Base-by-base conservation (phyloP, 768 basidiomycete genomes). In the Antrodiella citrinella region DNA sequence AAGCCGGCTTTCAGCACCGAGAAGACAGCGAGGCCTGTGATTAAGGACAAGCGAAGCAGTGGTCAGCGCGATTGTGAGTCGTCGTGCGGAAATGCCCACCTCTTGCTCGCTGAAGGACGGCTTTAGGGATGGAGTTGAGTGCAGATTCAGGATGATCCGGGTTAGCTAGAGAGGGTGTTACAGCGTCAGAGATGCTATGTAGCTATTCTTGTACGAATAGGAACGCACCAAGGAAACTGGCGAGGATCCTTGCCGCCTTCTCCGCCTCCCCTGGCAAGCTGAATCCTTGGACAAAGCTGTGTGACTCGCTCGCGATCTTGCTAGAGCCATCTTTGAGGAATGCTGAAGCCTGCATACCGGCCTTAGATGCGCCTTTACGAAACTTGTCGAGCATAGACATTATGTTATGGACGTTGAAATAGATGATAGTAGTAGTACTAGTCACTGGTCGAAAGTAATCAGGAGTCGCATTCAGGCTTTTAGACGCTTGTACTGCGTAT, bases 1-100 rank as follows among this genome's bases (percentile, higher is more conserved):
- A 97, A 95, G 2, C 94, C 92, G 3, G 91, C 90, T 68, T 91
- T 89, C 65, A 96, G 70, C 12, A 96, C 91, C 59, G 91, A 88
- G 76, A 96, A 97, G 57, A 97, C 77, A 45, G 94, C 94, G 52
- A 97, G 83, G 47, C 93, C 92, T 94, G 56, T 19, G 11, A 15
- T n/a, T n/a, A n/a, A n/a, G n/a, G 25, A 15, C 45, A 44, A 38
- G 42, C n/a, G 50, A 24, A n/a, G n/a, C 18, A 9, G 43, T 41
- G 30, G 3, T 12, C 5, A 22, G 48, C 3, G 24, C 51, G 3
- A 42, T 26, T n/a, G n/a, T n/a, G n/a, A n/a, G n/a, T n/a, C n/a
- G n/a, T n/a, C n/a, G n/a, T n/a, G n/a, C n/a, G n/a, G n/a, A n/a
- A 20, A 4, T 40, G 50, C 71, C 46, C 56, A 87, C 94, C 94